Base-by-base conservation (phyloP, 1,139 yeast genomes). In the Pichia cactophila region DNA sequence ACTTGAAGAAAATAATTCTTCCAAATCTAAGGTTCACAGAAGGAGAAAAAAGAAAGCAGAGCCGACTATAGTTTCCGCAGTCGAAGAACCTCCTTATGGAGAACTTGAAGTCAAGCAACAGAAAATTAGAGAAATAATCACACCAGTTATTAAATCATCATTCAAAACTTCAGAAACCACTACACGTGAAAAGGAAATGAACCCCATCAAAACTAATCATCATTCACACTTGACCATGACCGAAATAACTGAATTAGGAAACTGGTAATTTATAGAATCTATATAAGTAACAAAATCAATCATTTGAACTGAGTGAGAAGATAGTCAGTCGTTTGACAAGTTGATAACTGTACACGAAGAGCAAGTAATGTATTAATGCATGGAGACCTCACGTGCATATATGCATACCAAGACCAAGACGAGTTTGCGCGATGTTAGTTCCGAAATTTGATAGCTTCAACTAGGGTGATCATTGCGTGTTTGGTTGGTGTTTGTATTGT, bases 211-310 rank as follows among this genome's bases (percentile, higher is more conserved):
- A 31, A 5, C 35, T 2, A 14, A 42, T 26, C 38, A 41, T 23
- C 50, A 47, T 31, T 33, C 43, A 5, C 50, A 49, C 16, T 20
- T 49, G 1, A 46, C 50, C 5, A 45, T 41, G 11, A 38, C 26
- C 20, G 52, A 49, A 23, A 16, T 49, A 5, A 16, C 33, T 23
- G 50, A 49, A 28, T 41, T 49, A 2, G 46, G 47, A 6, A 45
- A 39, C 5, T 36, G 26, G 28, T 38, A 23, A 38, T 31, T 31
- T 31, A 31, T 31, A 31, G 31, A 28, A 28, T 11, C 4, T 8
- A 11, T 28, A 11, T 28, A 28, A 28, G 31, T 29, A 29, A 29
- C 31, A 23, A 4, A 4, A 23, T 4, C 5, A 23, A 23, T 4
- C 23, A 4, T 23, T 23, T 23, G 23, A 23, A 23, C 5, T 23